Evolutionary conservation across 169 alveolate genomes (phyloP), one percentile per base, ranked within the genome.

Genomic region (Plasmodium gonderi): DNA sequence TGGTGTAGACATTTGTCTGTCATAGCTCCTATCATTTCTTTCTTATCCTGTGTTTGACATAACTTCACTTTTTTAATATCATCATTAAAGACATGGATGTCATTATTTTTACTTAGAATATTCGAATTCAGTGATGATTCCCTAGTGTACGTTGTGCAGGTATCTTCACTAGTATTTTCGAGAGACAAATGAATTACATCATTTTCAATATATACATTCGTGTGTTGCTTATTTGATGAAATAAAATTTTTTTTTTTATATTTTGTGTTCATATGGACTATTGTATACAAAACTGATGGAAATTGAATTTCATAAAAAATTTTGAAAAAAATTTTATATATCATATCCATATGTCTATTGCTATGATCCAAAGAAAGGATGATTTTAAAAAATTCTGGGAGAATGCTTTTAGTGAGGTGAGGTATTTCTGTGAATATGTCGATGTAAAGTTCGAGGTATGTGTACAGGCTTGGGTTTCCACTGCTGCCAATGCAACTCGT

Each of bases 141-240:
- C 44, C 90, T 90, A 14, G 94, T 90, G 51, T 78, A 49, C 47
- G 94, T 90, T 33, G 94, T 90, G 80, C 76, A 90, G 1, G 94
- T 90, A 12, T 90, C 94, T 38, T 90, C 94, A 49, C 94, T 90
- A 0, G 94, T 78, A 49, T 90, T 90, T 60, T 90, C 94, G 6
- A 90, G 38, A 5, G 94, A 90, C 64, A 90, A 45, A 5, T 90
- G 94, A 31, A 90, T 90, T 38, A 90, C 75, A 17, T 90, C 90
- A 38, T 90, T 90, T 76, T 78, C 94, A 17, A 90, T 44, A 78
- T 17, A 78, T 7, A 90, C 90, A 29, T 90, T 90, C 5, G 90
- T 40, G 51, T 90, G 65, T 8, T 64, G 79, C 36, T 78, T 45
- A 45, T 90, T 90, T 64, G 94, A 23, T 68, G 42, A n/a, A 8